A percentile compares a stretch with the other conserved stretches of the same genome.
phyloP scores from a whole-genome alignment of 2,329 filamentous ascomycete genomes.

The Neonectria punicea region DNA sequence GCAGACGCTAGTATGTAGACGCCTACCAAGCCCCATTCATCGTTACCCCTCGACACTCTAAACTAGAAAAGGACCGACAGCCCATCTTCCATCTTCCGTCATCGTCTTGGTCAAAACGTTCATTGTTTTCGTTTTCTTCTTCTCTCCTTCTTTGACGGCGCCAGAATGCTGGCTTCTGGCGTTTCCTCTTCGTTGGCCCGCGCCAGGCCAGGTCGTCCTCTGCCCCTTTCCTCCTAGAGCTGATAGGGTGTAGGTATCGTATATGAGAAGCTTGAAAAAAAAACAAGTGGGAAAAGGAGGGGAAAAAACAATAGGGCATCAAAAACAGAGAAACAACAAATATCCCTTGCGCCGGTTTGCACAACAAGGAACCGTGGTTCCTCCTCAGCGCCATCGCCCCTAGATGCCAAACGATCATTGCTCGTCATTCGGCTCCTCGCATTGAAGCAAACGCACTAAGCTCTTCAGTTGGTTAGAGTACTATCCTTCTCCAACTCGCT shows the following conservation, averaged over 20 bases:
- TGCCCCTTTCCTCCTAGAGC: slow-evolving; percentile 16
- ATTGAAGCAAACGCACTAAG: slow-evolving; percentile 29
- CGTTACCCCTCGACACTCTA: slow-evolving; percentile 29
- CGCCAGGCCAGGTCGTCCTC: slow-evolving; percentile 8
- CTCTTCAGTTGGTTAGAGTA: slow-evolving; percentile 44
- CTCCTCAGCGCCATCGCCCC: slow-evolving; percentile 8
- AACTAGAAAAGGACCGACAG: slow-evolving; percentile 31
- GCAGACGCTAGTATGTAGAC: slow-evolving; percentile 37
- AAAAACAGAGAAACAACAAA: slow-evolving; percentile 1
- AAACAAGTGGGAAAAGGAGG: not conserved
- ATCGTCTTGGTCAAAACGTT: slow-evolving; percentile 32
- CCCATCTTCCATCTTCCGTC: slow-evolving; percentile 34
- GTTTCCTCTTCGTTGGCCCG: not conserved
- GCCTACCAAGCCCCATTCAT: slow-evolving; percentile 30
- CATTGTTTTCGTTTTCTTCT: slow-evolving; percentile 37
- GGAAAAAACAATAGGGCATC: not conserved
- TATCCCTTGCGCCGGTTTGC: slow-evolving; percentile 18
- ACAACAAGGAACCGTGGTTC: slow-evolving; percentile 1
- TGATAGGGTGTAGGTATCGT: slow-evolving; percentile 25
- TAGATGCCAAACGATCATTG: not conserved
- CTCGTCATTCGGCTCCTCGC: slow-evolving; percentile 9
- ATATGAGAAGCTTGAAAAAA: slow-evolving; percentile 20
- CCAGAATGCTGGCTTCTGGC: not conserved
- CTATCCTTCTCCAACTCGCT: slow-evolving; percentile 43
- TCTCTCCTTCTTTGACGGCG: slow-evolving; percentile 4